Evolutionary conservation across 495 filamentous ascomycete genomes (phyloP), one percentile per base, ranked within the genome.

Genomic region (Pseudevernia furfuracea): DNA sequence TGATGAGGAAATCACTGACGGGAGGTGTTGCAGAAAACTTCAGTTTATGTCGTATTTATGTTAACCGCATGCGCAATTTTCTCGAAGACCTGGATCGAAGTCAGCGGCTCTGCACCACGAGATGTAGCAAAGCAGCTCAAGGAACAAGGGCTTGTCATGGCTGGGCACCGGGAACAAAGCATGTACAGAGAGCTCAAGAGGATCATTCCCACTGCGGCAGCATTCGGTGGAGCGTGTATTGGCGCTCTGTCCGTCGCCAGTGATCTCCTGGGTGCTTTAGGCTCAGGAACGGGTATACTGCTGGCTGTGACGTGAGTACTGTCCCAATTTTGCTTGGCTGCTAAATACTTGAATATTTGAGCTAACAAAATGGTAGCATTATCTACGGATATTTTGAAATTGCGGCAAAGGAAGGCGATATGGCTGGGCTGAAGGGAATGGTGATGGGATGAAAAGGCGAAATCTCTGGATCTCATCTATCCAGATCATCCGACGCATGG

Each of bases 141-240:
- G 86, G 95, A 97, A 73, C 93, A 97, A 79, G 93, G 95, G 71
- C 87, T 99, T 58, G 92, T 97, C 71, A 99, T 99, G 95, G 94
- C 95, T 71, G 95, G 95, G 67, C 95, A 99, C 80, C 87, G 95
- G 79, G 95, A 99, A 79, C 92, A 97, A 83, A 95, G 90, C 84
- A 97, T 97, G 95, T 99, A 99, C 85, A 96, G 94, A 85, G 95
- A 99, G 75, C 83, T 99, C 62, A 99, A 99, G 88, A 86, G 95
- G 70, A 91, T 99, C 70, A 99, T 99, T 66, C 95, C 95, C 64
- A 96, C 93, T 53, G 95, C 95, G 61, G 95, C 95, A 67, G 94
- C 95, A 65, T 99, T 99, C 71, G 95, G 95, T 78, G 95, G 95
- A 80, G 95, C 95, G 66, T 97, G 92, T 82, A 99, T 99, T 83